phyloP scores from a whole-genome alignment of 805 yeast genomes.

The Blastobotrys attinorum region DNA sequence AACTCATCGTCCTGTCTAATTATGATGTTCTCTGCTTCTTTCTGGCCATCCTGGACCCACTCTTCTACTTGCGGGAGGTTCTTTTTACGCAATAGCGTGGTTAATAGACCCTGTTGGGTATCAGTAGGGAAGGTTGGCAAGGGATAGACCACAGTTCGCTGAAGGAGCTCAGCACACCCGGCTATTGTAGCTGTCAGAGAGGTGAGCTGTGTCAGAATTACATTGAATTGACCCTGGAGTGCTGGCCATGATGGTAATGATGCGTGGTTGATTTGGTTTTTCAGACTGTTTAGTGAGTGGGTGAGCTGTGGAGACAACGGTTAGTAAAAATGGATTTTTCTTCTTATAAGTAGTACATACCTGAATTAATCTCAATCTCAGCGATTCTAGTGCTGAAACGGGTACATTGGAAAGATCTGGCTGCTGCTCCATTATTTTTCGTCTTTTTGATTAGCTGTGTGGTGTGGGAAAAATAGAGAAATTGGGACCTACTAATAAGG shows the following conservation, averaged over 20 bases:
- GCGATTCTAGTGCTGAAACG: constrained; percentile 51
- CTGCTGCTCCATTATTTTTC: constrained; percentile 1
- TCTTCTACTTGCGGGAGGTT: constrained; percentile 83
- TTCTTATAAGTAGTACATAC: constrained; percentile 19
- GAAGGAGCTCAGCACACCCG: constrained; percentile 49
- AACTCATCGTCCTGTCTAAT: constrained; percentile 48
- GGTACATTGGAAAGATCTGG: constrained; percentile 44
- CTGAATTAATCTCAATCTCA: constrained; percentile 55
- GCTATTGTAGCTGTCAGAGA: constrained; percentile 68
- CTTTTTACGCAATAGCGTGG: constrained; percentile 81
- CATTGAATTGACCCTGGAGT: constrained; percentile 76
- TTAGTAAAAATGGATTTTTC: neutral
- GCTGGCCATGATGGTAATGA: constrained; percentile 51
- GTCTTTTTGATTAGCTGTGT: neutral
- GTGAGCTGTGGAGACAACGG: constrained; percentile 37
- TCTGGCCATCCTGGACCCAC: constrained; percentile 57
- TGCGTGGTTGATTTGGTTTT: constrained; percentile 43
- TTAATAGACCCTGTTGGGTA: constrained; percentile 71
- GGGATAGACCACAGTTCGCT: constrained; percentile 73
- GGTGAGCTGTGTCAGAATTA: constrained; percentile 71
- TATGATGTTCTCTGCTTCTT: constrained; percentile 25
- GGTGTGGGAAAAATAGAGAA: neutral
- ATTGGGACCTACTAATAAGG: neutral
- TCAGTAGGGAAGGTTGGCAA: constrained; percentile 77
- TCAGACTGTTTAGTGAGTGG: constrained; percentile 50